phyloP scores from a whole-genome alignment of 1,284 basidiomycete genomes.

The Cryptococcus sp. region DNA sequence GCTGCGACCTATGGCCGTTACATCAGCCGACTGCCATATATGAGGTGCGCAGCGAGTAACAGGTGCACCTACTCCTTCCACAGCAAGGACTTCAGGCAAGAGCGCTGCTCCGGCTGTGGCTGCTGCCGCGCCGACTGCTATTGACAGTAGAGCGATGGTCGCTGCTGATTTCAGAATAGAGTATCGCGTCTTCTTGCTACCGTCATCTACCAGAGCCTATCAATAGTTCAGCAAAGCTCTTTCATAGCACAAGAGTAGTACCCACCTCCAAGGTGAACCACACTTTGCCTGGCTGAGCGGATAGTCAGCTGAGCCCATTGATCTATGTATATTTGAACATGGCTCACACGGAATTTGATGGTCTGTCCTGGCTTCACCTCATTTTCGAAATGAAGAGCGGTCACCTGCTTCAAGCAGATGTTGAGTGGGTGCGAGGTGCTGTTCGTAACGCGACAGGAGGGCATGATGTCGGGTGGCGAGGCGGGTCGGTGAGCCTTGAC shows the following conservation, averaged over 20 bases:
- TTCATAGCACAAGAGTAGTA: neutral
- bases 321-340: neutral
- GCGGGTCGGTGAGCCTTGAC: too few relatives aligned
- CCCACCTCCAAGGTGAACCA: conserved; percentile 48
- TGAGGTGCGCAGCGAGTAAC: neutral
- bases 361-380: conserved; percentile 40
- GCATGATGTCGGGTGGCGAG: conserved; percentile 29
- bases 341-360: conserved; percentile 42
- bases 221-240: neutral
- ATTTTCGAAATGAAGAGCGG: conserved; percentile 50
- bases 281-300: conserved; percentile 43
- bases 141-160: conserved; percentile 43
- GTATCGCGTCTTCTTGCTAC: conserved; percentile 38
- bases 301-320: neutral
- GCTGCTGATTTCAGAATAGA: conserved; percentile 46
- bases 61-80: conserved; percentile 27
- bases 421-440: conserved; percentile 41
- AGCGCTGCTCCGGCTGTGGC: conserved; percentile 45
- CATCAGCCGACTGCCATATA: neutral
- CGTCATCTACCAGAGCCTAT: conserved; percentile 41
- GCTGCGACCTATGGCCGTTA: conserved; percentile 12
- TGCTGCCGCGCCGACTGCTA: conserved; percentile 41
- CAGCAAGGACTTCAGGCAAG: conserved; percentile 33
- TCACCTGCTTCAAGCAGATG: conserved; percentile 47
- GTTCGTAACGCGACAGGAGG: conserved; percentile 46